Base-by-base conservation (phyloP, 148 eudicot species). In the Rhododendron molle region DNA sequence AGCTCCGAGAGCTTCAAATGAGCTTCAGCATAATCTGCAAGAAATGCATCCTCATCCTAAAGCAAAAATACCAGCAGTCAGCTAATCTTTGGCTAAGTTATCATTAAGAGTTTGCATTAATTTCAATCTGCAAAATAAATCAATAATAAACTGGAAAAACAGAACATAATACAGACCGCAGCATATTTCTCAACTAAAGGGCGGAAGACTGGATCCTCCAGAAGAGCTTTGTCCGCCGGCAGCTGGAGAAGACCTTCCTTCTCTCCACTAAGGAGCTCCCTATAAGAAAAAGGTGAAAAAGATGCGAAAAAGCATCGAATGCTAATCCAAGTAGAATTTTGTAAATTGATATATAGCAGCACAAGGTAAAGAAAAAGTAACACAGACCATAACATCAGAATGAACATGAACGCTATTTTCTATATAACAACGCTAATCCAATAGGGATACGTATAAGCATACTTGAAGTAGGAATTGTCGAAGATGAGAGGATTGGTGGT, bases 391-490 rank as follows among this genome's bases (percentile, higher is more conserved):
- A 69, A 69, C 0, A 69, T 28, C 26, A 2, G 30, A 69, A 69
- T 28, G 34, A 28, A 12, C 34, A 69, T 69, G 30, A 69, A 69
- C 30, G 1, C 71, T n/a, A 28, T 28, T 13, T n/a, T 9, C 14
- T 67, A 9, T 11, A 26, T 2, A n/a, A n/a, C 32, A 67, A 67
- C 3, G 14, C 3, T 26, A 10, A 26, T 67, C 14, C 62, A 38
- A 3, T 2, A 52, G 44, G 18, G 44, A 56, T 2, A 4, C 11
- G 83, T 10, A 81, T 28, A 34, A 21, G 36, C 92, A 76, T 83
- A 96, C 99, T 47, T 93, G 87, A 96, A 96, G 93, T 96, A 96
- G 49, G 95, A 87, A 87, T 96, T 96, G 89, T 96, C 98, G 58
- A 96, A 96, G 83, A 93, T 91, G 76, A 94, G 90, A 81, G 99